phyloP scores from a whole-genome alignment of 1,284 basidiomycete genomes.

The Mycena citricolor region DNA sequence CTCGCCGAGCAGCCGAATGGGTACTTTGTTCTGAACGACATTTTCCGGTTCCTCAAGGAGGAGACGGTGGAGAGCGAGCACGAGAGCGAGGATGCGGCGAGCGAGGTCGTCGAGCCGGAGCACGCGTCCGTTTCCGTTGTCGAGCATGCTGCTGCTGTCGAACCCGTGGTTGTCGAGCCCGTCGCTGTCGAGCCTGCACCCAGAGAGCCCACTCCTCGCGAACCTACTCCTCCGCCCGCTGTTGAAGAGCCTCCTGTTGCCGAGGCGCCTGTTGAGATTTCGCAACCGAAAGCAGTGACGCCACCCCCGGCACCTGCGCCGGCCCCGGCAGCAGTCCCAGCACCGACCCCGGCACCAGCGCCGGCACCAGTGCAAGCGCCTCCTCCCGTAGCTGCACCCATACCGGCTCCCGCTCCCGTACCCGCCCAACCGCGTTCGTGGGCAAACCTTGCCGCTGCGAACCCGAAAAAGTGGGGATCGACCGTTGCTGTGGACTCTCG shows the following conservation, averaged over 20 bases:
- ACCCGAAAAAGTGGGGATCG: constrained; percentile 76
- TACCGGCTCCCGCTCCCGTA: constrained; percentile 36
- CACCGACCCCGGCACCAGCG: constrained; percentile 38
- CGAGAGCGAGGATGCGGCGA: constrained; percentile 42
- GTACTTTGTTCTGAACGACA: constrained; percentile 99
- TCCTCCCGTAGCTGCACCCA: constrained; percentile 28
- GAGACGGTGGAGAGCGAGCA: constrained; percentile 84
- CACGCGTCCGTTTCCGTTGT: constrained; percentile 30
- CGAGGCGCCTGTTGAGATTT: constrained; percentile 32
- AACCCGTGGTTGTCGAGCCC: constrained; percentile 31
- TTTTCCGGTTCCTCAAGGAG: constrained; percentile 99
- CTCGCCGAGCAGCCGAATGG: constrained; percentile 98
- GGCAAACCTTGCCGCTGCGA: constrained; percentile 87
- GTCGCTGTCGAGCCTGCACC: constrained; percentile 37
- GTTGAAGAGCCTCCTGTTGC: constrained; percentile 37
- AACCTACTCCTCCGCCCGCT: constrained; percentile 39
- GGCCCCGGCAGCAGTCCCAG: constrained; percentile 38
- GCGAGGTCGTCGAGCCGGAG: constrained; percentile 27
- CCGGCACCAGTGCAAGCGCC: constrained; percentile 34
- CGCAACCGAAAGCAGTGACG: constrained; percentile 18
- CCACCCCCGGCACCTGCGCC: constrained; percentile 33
- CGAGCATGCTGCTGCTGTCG: constrained; percentile 31
- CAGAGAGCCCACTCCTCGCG: constrained; percentile 38
- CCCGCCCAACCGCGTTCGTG: constrained; percentile 72
- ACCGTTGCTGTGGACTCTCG: constrained; percentile 73